Evolutionary conservation across 2,329 filamentous ascomycete genomes (phyloP), one percentile per base, ranked within the genome.

Genomic region (Calonectria fujianensis): DNA sequence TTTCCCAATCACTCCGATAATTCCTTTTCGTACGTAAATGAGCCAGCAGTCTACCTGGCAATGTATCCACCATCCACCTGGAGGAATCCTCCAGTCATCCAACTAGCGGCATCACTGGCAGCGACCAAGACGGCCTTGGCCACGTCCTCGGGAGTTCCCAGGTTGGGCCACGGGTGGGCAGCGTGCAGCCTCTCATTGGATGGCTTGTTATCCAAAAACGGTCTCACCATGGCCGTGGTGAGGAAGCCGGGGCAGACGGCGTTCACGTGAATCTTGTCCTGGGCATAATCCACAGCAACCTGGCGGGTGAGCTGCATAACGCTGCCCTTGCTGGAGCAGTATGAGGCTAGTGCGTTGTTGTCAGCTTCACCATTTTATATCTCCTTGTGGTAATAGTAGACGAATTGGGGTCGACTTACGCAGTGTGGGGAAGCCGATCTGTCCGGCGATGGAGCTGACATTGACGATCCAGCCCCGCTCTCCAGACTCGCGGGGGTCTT

Each of bases 211-310:
- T 57, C 52, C 31, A 57, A 57, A 57, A 35, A 57, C 8, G 52
- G 52, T 4, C 52, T 20, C 10, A 57, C 52, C 52, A 57, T 57
- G 29, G 52, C 52, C 4, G 52, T 57, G 11, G 52, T 35, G 7
- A 57, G 31, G 31, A 57, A 57, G 3, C 52, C 52, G 7, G 52
- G 52, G 31, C 52, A 57, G 31, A 57, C 52, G 9, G 52, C 52
- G 32, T 57, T 57, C 16, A 57, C 52, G 20, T 57, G 52, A 57
- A 57, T 57, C 52, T 57, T 57, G 31, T 57, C 52, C 20, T 57
- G 29, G 8, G 52, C 52, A 14, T 57, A 57, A 37, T 57, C 52
- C 3, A 57, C 20, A 14, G 52, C 52, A 9, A 35, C 52, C 52
- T 57, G 52, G 29, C 52, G 52, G 9, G 52, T 57, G 20, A 57